Conservation (phyloP, 1,284 basidiomycete species). For the Puccinia novopanici region DNA sequence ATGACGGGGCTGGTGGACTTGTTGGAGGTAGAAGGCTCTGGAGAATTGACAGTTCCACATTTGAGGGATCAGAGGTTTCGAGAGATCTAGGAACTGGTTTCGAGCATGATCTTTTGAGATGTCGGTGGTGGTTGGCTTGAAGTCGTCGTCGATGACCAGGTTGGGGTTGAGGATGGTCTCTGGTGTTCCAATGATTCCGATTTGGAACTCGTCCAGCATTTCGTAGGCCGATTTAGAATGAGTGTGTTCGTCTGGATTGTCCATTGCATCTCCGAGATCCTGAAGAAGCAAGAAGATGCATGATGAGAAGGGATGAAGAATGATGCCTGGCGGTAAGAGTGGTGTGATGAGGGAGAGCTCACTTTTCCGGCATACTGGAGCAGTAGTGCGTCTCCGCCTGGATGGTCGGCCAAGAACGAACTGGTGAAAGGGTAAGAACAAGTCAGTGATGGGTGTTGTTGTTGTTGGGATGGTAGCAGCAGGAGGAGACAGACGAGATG, state of each 20-base stretch:
- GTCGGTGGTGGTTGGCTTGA: constrained; percentile 84
- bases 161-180: constrained; percentile 61
- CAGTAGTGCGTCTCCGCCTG: constrained; percentile 80
- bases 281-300: constrained; percentile 57
- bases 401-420: constrained; percentile 74
- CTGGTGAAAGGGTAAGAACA: constrained; percentile 59
- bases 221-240: constrained; percentile 90
- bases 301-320: constrained; percentile 53
- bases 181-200: constrained; percentile 76
- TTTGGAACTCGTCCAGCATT: constrained; percentile 81
- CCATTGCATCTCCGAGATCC: constrained; percentile 81
- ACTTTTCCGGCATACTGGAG: constrained; percentile 60
- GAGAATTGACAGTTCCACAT: constrained; percentile 81
- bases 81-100: constrained; percentile 89
- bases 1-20: constrained; percentile 95
- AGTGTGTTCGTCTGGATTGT: constrained; percentile 79
- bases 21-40: constrained; percentile 92
- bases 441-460: not conserved
- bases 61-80: constrained; percentile 79
- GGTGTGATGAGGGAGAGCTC: not conserved
- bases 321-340: constrained; percentile 20
- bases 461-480: too few species aligned
- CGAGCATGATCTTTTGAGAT: constrained; percentile 75
- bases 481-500: constrained; percentile 60
- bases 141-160: constrained; percentile 66